Evolutionary conservation across 352 stramenopile species (phyloP).

Genomic region (Thalassiosira livingstoniorum): DNA sequence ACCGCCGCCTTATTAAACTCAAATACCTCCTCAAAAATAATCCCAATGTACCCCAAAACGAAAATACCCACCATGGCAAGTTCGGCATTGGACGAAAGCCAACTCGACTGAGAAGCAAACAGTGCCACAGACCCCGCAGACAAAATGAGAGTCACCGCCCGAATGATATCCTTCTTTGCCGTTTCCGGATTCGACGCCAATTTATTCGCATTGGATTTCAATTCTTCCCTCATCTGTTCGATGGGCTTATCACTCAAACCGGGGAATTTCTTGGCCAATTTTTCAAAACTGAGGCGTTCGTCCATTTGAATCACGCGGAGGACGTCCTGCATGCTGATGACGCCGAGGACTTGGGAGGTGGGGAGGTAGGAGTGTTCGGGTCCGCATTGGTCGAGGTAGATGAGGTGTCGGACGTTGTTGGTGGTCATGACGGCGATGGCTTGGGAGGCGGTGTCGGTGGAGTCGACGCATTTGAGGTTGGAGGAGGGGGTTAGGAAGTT

Average conservation of each 20-base stretch:
- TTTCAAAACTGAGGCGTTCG: slow-evolving; percentile 75
- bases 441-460: slow-evolving; percentile 70
- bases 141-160: slow-evolving; percentile 62
- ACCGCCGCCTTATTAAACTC: slow-evolving; percentile 88
- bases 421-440: slow-evolving; percentile 80
- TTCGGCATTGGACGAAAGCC: slow-evolving; percentile 78
- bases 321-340: slow-evolving; percentile 84
- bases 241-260: slow-evolving; percentile 70
- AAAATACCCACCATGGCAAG: slow-evolving; percentile 86
- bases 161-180: slow-evolving; percentile 81
- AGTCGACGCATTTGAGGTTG: slow-evolving; percentile 65
- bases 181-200: slow-evolving; percentile 64
- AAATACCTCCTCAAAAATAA: slow-evolving; percentile 88
- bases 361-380: slow-evolving; percentile 42
- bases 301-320: slow-evolving; percentile 83
- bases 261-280: slow-evolving; percentile 76
- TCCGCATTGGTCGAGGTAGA: slow-evolving; percentile 64
- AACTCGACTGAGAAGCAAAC: slow-evolving; percentile 79
- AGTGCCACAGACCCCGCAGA: slow-evolving; percentile 55
- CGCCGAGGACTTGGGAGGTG: slow-evolving; percentile 59
- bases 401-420: slow-evolving; percentile 77
- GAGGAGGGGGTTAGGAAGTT: slow-evolving; percentile 71
- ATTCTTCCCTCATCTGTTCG: slow-evolving; percentile 78
- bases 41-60: slow-evolving; percentile 86
- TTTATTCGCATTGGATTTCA: slow-evolving; percentile 77